phyloP scores from a whole-genome alignment of 208 protist species.

The Leishmania mexicana region DNA sequence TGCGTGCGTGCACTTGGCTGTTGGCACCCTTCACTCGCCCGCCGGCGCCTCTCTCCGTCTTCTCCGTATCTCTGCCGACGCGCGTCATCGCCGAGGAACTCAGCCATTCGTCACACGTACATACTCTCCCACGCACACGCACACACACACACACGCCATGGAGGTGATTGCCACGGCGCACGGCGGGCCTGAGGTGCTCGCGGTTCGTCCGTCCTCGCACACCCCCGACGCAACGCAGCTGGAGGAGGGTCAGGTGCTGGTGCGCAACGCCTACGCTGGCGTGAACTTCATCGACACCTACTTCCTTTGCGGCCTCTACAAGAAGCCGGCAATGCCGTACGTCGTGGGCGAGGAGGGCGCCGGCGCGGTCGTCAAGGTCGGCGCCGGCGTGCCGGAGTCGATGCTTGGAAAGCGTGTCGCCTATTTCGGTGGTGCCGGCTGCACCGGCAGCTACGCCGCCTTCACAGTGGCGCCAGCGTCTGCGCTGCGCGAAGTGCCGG shows the following conservation, averaged over 20 bases:
- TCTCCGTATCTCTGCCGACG: background rate
- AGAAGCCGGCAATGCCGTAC: conserved; percentile 70
- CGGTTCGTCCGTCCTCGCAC: conserved; percentile 4
- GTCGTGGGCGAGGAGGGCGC: conserved; percentile 77
- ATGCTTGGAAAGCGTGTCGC: conserved; percentile 71
- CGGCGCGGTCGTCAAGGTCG: conserved; percentile 61
- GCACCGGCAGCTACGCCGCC: conserved; percentile 62
- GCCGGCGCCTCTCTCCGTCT: background rate
- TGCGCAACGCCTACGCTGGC: conserved; percentile 58
- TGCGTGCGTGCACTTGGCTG: too few species aligned
- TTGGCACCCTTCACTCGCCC: too few species aligned
- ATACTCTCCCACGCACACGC: background rate
- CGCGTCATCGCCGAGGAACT: background rate
- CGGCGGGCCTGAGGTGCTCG: conserved; percentile 39
- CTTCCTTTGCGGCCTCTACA: conserved; percentile 81
- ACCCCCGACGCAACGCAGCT: conserved; percentile 12
- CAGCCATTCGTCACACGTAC: background rate
- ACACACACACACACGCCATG: conserved; percentile 21
- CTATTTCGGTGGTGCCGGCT: conserved; percentile 51
- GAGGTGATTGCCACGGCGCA: conserved; percentile 42
- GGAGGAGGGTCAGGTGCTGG: conserved; percentile 42
- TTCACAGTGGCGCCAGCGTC: conserved; percentile 47
- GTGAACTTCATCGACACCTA: conserved; percentile 96
- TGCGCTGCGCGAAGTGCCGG: conserved; percentile 38
- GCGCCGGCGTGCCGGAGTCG: conserved; percentile 2